A percentile compares a stretch with the other conserved stretches of the same genome.
Conservation (phyloP, 495 filamentous ascomycete species). For the Penicillium desertorum region DNA sequence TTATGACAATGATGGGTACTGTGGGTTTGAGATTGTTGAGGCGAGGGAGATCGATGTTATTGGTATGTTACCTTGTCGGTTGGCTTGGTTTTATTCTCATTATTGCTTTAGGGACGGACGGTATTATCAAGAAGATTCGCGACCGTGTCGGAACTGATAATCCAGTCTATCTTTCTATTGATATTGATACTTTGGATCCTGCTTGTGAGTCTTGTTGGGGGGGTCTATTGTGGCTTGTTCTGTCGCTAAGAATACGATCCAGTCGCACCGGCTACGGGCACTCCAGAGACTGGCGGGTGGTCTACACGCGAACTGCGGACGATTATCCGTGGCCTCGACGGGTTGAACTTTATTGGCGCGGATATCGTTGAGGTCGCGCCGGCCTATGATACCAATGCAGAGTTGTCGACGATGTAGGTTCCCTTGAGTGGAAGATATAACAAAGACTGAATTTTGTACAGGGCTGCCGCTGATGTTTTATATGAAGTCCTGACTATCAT, state of each 20-base stretch:
- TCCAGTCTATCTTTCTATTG: constrained; percentile 80
- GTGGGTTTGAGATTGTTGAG: constrained; percentile 78
- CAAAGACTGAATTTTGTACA: constrained; percentile 12
- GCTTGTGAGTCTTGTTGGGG: constrained; percentile 55
- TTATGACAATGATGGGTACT: constrained; percentile 79
- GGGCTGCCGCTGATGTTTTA: constrained; percentile 65
- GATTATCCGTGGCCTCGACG: constrained; percentile 70
- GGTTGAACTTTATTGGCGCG: constrained; percentile 72
- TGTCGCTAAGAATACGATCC: not conserved
- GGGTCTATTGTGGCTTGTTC: not conserved
- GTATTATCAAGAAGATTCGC: constrained; percentile 73
- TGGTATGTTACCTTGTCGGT: constrained; percentile 36
- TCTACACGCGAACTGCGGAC: constrained; percentile 73
- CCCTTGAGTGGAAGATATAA: not conserved
- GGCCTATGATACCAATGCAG: constrained; percentile 67
- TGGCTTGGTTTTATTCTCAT: not conserved
- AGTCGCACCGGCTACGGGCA: constrained; percentile 82
- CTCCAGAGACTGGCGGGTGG: constrained; percentile 87
- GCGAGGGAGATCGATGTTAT: constrained; percentile 79
- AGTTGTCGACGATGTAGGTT: constrained; percentile 60
- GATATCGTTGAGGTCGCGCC: constrained; percentile 79
- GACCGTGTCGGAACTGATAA: constrained; percentile 69
- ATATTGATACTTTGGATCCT: constrained; percentile 86
- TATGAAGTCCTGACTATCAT: constrained; percentile 66
- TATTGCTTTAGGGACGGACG: constrained; percentile 41